These are phyloP conservation scores for Penicillium sp. DNA, from an alignment of 2,329 filamentous ascomycete species.

Conservation along the genomic window DNA sequence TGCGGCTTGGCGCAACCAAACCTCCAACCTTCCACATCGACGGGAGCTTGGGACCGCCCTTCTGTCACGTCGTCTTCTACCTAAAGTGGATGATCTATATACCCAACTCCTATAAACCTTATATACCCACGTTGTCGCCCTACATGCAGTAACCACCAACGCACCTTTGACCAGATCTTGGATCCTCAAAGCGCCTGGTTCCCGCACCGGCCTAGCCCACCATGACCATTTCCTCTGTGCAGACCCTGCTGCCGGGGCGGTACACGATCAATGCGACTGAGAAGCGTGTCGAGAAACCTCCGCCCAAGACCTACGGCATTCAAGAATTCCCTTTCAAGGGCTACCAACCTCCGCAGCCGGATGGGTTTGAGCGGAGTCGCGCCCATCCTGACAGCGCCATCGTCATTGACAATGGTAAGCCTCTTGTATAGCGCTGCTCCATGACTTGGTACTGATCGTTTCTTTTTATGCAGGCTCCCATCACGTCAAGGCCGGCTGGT, in stretches of 20 bases:
- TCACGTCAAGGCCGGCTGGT: constrained; percentile 88
- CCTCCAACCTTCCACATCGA: constrained; percentile 9
- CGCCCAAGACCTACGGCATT: constrained; percentile 51
- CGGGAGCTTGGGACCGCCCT: constrained; percentile 3
- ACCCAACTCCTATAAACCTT: neutral
- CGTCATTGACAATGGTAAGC: constrained; percentile 91
- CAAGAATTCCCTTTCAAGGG: constrained; percentile 60
- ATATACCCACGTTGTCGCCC: neutral
- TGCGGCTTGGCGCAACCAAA: constrained; percentile 9
- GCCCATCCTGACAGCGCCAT: constrained; percentile 66
- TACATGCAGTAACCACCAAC: constrained; percentile 16
- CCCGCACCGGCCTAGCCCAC: constrained; percentile 21
- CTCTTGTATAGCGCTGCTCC: neutral
- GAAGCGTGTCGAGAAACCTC: constrained; percentile 51
- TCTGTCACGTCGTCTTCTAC: neutral
- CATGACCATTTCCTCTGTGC: constrained; percentile 45
- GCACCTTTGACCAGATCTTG: constrained; percentile 8
- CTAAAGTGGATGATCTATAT: neutral
- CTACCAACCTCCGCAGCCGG: constrained; percentile 54
- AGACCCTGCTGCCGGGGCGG: constrained; percentile 36
- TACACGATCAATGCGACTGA: constrained; percentile 41
- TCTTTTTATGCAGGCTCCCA: constrained; percentile 65
- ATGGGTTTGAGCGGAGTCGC: constrained; percentile 68
- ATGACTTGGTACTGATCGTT: neutral
- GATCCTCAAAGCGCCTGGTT: constrained; percentile 20